These are phyloP conservation scores for Graphiopsis chlorocephala DNA, from an alignment of 2,329 filamentous ascomycete genomes.

Conservation along the genomic window DNA sequence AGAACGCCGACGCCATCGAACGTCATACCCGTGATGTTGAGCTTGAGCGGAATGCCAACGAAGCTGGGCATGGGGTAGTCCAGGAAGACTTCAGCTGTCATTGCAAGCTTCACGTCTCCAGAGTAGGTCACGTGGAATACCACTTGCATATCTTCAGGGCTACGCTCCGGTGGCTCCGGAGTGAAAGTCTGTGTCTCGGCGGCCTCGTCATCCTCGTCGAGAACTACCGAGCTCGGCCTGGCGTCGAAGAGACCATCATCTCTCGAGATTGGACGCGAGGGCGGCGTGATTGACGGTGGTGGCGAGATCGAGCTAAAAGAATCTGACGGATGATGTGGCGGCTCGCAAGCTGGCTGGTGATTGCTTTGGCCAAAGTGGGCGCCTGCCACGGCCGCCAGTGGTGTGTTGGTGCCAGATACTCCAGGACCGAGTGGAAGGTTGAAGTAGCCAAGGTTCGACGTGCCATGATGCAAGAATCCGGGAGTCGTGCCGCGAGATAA, in stretches of 20 bases:
- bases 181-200: slow-evolving; percentile 46
- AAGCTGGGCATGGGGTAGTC: slow-evolving; percentile 99
- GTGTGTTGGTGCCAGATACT: slow-evolving; percentile 73
- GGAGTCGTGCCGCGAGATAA: slow-evolving; percentile 45
- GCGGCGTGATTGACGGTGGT: slow-evolving; percentile 45
- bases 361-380: slow-evolving; percentile 53
- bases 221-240: slow-evolving; percentile 18
- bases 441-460: slow-evolving; percentile 78
- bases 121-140: slow-evolving; percentile 88
- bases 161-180: slow-evolving; percentile 64
- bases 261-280: slow-evolving; percentile 45
- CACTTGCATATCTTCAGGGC: slow-evolving; percentile 85
- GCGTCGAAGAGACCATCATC: slow-evolving; percentile 29
- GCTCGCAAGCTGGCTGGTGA: slow-evolving; percentile 28
- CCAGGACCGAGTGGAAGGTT: slow-evolving; percentile 73
- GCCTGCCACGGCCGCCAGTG: slow-evolving; percentile 74
- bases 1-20: slow-evolving; percentile 94
- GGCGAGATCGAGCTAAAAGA: slow-evolving; percentile 49
- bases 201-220: slow-evolving; percentile 27
- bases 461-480: slow-evolving; percentile 62
- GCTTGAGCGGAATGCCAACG: slow-evolving; percentile 87
- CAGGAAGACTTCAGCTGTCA: slow-evolving; percentile 91
- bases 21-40: slow-evolving; percentile 90
- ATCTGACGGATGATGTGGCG: slow-evolving; percentile 26
- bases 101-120: slow-evolving; percentile 79